Conservation (phyloP, 257 asterid genomes). For the Ehretia macrophylla region DNA sequence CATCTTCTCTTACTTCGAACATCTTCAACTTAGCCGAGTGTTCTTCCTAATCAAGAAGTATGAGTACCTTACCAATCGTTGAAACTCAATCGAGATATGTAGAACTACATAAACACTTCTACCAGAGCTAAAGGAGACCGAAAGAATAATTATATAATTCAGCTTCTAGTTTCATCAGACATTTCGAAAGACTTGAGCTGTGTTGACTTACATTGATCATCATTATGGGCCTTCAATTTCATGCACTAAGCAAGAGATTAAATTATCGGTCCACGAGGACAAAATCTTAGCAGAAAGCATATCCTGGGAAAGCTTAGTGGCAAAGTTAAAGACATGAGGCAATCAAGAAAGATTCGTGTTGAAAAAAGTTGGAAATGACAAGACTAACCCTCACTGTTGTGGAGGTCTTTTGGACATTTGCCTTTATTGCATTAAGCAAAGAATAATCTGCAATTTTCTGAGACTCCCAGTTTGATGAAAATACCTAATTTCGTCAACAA, state of each 20-base stretch:
- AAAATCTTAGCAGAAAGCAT: slow-evolving; percentile 1
- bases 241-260: not conserved
- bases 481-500: too few relatives aligned
- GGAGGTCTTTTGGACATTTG: not conserved
- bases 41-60: too few relatives aligned
- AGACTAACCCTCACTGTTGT: slow-evolving; percentile 7
- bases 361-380: not conserved
- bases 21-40: too few relatives aligned
- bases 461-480: not conserved
- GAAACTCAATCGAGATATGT: too few relatives aligned
- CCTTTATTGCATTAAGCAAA: slow-evolving; percentile 27
- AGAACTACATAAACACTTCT: too few relatives aligned
- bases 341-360: slow-evolving; percentile 1
- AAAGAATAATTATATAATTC: too few relatives aligned
- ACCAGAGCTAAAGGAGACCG: too few relatives aligned
- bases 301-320: slow-evolving; percentile 16
- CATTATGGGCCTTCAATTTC: not conserved
- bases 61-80: too few relatives aligned
- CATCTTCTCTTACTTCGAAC: too few relatives aligned
- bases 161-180: too few relatives aligned
- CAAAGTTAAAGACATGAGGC: slow-evolving; percentile 23
- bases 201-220: not conserved
- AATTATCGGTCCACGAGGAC: not conserved
- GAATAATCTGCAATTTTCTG: slow-evolving; percentile 13
- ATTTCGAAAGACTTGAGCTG: not conserved